Percentiles rank a stretch among this genome's conserved stretches.
These are phyloP conservation scores for Manihot esculenta DNA, from an alignment of 441 rosid genomes.

Conservation along the genomic window DNA sequence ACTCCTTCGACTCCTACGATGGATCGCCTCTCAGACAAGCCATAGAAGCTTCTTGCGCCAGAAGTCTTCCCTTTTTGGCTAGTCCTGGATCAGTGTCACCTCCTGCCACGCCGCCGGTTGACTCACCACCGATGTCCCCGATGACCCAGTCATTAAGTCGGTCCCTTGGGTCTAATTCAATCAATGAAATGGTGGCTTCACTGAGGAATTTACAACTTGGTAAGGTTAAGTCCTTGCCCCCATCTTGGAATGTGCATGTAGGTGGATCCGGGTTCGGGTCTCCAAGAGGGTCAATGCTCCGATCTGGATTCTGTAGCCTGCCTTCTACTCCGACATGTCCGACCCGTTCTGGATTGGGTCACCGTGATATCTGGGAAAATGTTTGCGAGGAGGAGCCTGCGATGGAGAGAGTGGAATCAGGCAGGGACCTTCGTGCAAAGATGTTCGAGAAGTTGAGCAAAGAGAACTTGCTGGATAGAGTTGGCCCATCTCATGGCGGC, in stretches of 20 bases:
- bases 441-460: constrained; percentile 64
- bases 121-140: constrained; percentile 71
- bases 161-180: constrained; percentile 52
- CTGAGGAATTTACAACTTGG: constrained; percentile 63
- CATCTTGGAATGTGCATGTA: constrained; percentile 44
- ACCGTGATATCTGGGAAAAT: constrained; percentile 43
- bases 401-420: constrained; percentile 87
- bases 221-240: constrained; percentile 54
- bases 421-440: constrained; percentile 56
- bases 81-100: constrained; percentile 61
- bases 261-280: constrained; percentile 50
- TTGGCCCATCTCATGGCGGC: constrained; percentile 26
- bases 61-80: constrained; percentile 41
- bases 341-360: constrained; percentile 37
- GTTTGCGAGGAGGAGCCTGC: constrained; percentile 56
- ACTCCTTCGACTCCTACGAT: constrained; percentile 41
- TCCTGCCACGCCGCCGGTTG: constrained; percentile 48
- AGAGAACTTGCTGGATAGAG: constrained; percentile 49
- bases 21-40: constrained; percentile 36
- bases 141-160: constrained; percentile 47
- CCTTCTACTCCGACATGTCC: constrained; percentile 53
- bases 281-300: constrained; percentile 49
- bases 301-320: constrained; percentile 55
- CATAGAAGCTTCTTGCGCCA: constrained; percentile 14
- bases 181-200: constrained; percentile 55